These are phyloP conservation scores for Allium cepa DNA, from an alignment of 106 monocot genomes.

Conservation along the genomic window DNA sequence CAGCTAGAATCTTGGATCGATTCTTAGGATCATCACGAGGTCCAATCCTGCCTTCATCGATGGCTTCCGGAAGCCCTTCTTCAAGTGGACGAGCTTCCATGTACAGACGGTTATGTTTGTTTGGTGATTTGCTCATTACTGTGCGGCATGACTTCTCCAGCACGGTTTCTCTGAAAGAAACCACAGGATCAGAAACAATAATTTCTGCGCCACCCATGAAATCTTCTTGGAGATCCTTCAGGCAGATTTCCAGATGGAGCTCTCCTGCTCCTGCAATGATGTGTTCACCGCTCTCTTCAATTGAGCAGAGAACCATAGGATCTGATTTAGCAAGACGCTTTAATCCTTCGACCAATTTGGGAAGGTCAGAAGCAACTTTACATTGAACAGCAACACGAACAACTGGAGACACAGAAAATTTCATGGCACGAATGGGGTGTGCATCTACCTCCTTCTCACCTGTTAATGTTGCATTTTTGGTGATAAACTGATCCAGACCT, in stretches of 20 bases:
- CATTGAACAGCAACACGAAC: constrained; percentile 28
- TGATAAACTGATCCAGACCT: constrained; percentile 21
- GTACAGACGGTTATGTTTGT: constrained; percentile 34
- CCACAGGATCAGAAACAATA: constrained; percentile 15
- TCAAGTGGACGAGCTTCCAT: constrained; percentile 34
- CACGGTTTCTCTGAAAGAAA: constrained; percentile 28
- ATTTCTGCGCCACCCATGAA: constrained; percentile 32
- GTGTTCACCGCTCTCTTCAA: constrained; percentile 26
- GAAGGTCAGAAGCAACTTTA: constrained; percentile 26
- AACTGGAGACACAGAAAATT: constrained; percentile 26
- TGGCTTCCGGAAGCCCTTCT: constrained; percentile 32
- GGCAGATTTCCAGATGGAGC: constrained; percentile 26
- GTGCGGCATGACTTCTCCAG: constrained; percentile 20
- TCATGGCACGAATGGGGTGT: constrained; percentile 27
- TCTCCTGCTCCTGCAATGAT: constrained; percentile 27
- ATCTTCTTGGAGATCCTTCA: constrained; percentile 22
- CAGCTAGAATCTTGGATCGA: constrained; percentile 22
- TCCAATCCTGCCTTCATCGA: constrained; percentile 34
- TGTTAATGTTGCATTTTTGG: constrained; percentile 26
- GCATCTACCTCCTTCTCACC: constrained; percentile 28
- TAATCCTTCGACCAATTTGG: constrained; percentile 20
- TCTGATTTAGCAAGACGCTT: constrained; percentile 22
- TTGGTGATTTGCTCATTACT: constrained; percentile 27
- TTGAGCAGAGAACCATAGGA: constrained; percentile 22
- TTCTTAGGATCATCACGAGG: constrained; percentile 37